Evolutionary conservation across 2,329 filamentous ascomycete genomes (phyloP).

Genomic region (Colletotrichum sp.): DNA sequence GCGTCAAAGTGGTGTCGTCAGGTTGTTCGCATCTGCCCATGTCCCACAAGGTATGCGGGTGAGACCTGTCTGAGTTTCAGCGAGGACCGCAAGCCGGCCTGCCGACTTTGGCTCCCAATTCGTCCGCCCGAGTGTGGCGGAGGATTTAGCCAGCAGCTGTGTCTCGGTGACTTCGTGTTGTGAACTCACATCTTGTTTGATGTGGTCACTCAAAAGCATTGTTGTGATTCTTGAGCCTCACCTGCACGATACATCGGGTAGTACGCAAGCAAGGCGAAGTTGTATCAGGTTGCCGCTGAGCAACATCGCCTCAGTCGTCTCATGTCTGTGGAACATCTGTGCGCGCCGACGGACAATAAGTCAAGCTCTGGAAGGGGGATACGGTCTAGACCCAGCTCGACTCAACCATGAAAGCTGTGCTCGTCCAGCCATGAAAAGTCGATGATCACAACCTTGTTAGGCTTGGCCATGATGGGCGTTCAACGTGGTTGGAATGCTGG

Average conservation of each 20-base stretch:
- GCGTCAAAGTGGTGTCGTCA: background rate
- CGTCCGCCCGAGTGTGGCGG: background rate
- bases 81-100: background rate
- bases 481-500: background rate
- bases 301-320: background rate
- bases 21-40: background rate
- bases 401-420: background rate
- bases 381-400: background rate
- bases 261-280: background rate
- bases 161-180: background rate
- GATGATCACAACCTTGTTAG: background rate
- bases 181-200: background rate
- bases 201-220: background rate
- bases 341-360: background rate
- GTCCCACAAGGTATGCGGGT: background rate
- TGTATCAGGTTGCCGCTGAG: background rate
- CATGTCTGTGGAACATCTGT: background rate
- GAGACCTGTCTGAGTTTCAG: conserved; percentile 3
- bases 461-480: background rate
- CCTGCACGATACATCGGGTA: background rate
- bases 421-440: background rate
- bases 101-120: background rate
- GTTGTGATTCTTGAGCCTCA: background rate
- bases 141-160: background rate
- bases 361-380: background rate